Conservation (phyloP, 371 early-diverging fungal genomes). For the Rhizopus stolonifer region DNA sequence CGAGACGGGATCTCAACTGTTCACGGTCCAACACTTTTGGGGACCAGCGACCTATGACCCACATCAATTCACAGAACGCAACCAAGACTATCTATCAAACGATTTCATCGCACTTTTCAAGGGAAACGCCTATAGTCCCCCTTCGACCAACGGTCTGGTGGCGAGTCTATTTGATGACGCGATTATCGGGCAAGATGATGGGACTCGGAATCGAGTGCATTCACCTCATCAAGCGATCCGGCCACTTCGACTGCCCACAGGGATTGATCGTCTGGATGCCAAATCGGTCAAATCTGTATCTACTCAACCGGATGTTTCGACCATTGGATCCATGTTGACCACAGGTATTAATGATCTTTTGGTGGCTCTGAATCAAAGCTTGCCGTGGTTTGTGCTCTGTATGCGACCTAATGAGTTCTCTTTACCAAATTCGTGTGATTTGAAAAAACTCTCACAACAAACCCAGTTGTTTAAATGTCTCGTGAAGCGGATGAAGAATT, state of each 20-base stretch:
- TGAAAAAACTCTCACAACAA: constrained; percentile 56
- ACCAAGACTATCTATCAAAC: constrained; percentile 69
- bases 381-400: constrained; percentile 84
- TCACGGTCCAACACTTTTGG: constrained; percentile 80
- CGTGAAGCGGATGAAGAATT: no score
- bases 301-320: constrained; percentile 17
- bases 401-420: constrained; percentile 70
- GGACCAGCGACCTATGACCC: constrained; percentile 73
- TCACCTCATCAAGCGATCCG: constrained; percentile 48
- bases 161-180: constrained; percentile 74
- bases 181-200: constrained; percentile 65
- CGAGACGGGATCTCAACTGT: constrained; percentile 44
- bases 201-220: constrained; percentile 25
- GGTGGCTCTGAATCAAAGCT: constrained; percentile 56
- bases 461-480: constrained; percentile 48
- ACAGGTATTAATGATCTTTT: constrained; percentile 66
- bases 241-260: constrained; percentile 20
- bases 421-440: constrained; percentile 58
- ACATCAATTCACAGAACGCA: constrained; percentile 66
- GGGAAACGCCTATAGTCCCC: constrained; percentile 42
- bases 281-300: constrained; percentile 11
- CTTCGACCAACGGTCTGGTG: constrained; percentile 76
- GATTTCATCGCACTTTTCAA: constrained; percentile 82
- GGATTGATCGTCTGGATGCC: constrained; percentile 6
- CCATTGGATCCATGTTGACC: constrained; percentile 52